Evolutionary conservation across 2,329 filamentous ascomycete genomes (phyloP), one percentile per base, ranked within the genome.

Genomic region (Trichoderma atroviride): DNA sequence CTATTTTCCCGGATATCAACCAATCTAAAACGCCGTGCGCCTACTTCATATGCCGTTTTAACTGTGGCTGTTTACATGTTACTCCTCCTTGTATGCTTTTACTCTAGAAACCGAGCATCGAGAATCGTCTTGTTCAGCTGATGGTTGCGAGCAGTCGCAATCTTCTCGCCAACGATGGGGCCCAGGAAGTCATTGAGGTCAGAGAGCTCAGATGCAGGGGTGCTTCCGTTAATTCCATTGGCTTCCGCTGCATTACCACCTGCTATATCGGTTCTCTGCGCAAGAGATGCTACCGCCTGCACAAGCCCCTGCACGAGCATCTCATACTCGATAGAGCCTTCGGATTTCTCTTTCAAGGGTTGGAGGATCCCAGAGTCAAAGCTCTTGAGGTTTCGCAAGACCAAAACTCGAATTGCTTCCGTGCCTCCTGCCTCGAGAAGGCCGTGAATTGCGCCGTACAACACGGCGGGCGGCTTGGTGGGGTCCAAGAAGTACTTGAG

Each of bases 401-500:
- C 82, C 37, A 89, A 79, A 2, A 89, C 81, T 14, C 86, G 84
- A 43, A 89, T 83, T 9, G 86, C 85, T 75, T 88, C 87, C 27
- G 85, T 81, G 0, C 87, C 94, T 31, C 94, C 93, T 29, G 96
- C 90, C 1, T 91, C 89, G 2, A 91, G 86, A 3, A 99, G 83
- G 1, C 94, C 95, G 35, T 90, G 87, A 27, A 99, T 86, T 7
- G 95, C 93, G 56, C 96, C 96, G 77, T 96, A 99, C 75, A 97
- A 92, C 1, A 95, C 91, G 1, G 92, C 89, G 0, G 94, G 87
- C 0, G 94, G 90, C 76, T 94, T 93, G 55, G 90, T 89, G 0
- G 93, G 92, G 75, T 97, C 94, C 35, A 99, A 87, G 79, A 97
- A 95, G 75, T 92, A 90, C 81, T 97, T 97, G 40, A 98, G 87